Conservation (phyloP, 108 stramenopile genomes). For the Stephanodiscus minutulus region DNA sequence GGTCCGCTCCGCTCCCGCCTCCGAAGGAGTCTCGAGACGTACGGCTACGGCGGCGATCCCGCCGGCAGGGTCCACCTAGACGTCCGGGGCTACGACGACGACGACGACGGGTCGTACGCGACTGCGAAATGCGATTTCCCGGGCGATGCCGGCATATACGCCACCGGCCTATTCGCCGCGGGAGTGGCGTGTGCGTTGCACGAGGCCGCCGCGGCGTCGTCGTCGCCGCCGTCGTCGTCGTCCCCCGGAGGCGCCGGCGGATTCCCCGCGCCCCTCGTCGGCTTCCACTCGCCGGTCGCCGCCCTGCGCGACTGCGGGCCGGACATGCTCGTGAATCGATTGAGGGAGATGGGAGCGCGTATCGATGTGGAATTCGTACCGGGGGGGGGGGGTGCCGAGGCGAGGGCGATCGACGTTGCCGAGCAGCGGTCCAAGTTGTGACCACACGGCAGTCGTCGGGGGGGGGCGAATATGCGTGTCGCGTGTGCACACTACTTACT, state of each 20-base stretch:
- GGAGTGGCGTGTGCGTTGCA: slow-evolving; percentile 18
- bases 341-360: slow-evolving; percentile 29
- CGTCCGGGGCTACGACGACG: background rate
- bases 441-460: no score
- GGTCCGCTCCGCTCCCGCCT: slow-evolving; percentile 17
- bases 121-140: slow-evolving; percentile 13
- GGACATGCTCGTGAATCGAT: slow-evolving; percentile 21
- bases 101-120: background rate
- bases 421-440: slow-evolving; percentile 22
- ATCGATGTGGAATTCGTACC: slow-evolving; percentile 24
- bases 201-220: slow-evolving; percentile 14
- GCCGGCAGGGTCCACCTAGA: slow-evolving; percentile 16
- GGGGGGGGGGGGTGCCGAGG: background rate
- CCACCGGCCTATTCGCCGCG: slow-evolving; percentile 26
- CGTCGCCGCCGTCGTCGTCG: no score
- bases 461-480: no score
- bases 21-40: slow-evolving; percentile 8
- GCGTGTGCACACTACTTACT: no score
- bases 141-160: slow-evolving; percentile 34
- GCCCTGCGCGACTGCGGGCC: slow-evolving; percentile 17
- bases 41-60: slow-evolving; percentile 23
- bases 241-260: no score
- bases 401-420: slow-evolving; percentile 13
- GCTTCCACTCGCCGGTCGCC: slow-evolving; percentile 32
- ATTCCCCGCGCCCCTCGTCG: slow-evolving; percentile 7